Conservation (phyloP, 2,329 filamentous ascomycete species). For the Helotiales sp. region DNA sequence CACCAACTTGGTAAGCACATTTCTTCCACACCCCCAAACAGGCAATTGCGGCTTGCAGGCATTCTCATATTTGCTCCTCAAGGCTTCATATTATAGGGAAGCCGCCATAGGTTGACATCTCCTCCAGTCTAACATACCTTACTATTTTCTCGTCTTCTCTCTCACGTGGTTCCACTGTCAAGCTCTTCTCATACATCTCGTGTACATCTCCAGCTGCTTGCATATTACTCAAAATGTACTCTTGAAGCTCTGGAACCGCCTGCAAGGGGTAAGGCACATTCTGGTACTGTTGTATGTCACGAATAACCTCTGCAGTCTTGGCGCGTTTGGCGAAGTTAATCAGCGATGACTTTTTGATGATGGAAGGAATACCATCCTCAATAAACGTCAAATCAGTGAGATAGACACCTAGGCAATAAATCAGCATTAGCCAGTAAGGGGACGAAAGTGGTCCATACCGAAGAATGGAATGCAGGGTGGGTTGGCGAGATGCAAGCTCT, state of each 20-base stretch:
- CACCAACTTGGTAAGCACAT: conserved; percentile 38
- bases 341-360: conserved; percentile 93
- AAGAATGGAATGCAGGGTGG: conserved; percentile 99
- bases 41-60: conserved; percentile 25
- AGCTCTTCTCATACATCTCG: conserved; percentile 98
- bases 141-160: conserved; percentile 99
- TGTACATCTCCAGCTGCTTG: conserved; percentile 93
- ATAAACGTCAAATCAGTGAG: conserved; percentile 98
- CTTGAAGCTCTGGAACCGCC: conserved; percentile 87
- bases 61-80: conserved; percentile 21
- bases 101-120: conserved; percentile 29
- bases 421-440: conserved; percentile 21
- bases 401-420: conserved; percentile 73
- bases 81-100: conserved; percentile 30
- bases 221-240: conserved; percentile 97
- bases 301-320: conserved; percentile 97
- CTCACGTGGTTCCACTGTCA: conserved; percentile 91
- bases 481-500: conserved; percentile 88
- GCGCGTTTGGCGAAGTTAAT: conserved; percentile 99
- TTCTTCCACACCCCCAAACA: conserved; percentile 25
- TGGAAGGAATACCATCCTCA: conserved; percentile 94
- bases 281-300: conserved; percentile 98
- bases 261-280: conserved; percentile 95
- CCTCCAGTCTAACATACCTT: conserved; percentile 58
- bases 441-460: conserved; percentile 61